Base-by-base conservation (phyloP, 2,329 filamentous ascomycete species). In the Aspergillus caelatus region DNA sequence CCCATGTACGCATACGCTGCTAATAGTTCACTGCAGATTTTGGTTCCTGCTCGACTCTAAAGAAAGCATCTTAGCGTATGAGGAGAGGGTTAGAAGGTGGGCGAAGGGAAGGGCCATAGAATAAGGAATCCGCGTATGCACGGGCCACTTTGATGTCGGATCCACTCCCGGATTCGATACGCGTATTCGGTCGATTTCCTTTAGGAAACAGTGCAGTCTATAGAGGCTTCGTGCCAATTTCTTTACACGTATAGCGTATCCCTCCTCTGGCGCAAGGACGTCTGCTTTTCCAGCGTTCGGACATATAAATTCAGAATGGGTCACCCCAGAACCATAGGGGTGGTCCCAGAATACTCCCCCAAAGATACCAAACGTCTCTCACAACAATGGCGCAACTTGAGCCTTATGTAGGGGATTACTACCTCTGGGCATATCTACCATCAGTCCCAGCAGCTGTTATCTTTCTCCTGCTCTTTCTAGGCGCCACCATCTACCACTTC, bases 371-470 rank as follows among this genome's bases (percentile, higher is more conserved):
- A 16, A n/a, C 23, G 32, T 4, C 30, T n/a, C 28, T 21, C 19
- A 28, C 58, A 10, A 36, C 39, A 45, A 71, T 72, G 69, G 62
- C 68, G 7, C 63, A 67, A 50, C 58, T 70, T 2, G 64, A 70
- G 41, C 64, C 69, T 11, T 63, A 62, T 39, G 30, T 19, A 21
- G 60, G 67, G 19, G 64, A 61, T 26, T 72, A 71, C 55, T 70
- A 72, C 55, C 62, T 72, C 26, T 72, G 69, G 70, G 39, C 66
- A 46, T 77, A 76, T 62, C 48, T 74, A 9, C 75, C 75, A 11
- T 74, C 71, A 3, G 53, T 72, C 0, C 55, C 67, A 10, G 70
- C 70, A 14, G 65, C 72, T 1, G 62, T 67, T 26, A 67, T 73
- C 32, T 73, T 74, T 62, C 16, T 68, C 6, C 43, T 70, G 2